A percentile compares a stretch with the other conserved stretches of the same genome.
Conservation (phyloP, 2,329 filamentous ascomycete species). For the Zymoseptoria pseudotritici region DNA sequence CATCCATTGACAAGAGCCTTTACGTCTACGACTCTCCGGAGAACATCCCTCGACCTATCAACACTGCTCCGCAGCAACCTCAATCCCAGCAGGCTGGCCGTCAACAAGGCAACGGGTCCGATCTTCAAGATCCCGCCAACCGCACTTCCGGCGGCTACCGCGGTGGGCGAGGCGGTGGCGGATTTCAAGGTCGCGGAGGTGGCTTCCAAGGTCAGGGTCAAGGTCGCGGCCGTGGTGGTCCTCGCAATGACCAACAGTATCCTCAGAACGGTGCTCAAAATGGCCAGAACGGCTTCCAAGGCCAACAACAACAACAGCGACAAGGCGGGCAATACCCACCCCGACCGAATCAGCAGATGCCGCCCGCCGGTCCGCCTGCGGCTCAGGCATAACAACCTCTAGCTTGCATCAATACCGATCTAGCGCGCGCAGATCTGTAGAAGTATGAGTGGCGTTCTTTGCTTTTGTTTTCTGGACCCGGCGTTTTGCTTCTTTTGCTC, state of each 20-base stretch:
- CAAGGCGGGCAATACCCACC: slow-evolving; percentile 25
- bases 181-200: slow-evolving; percentile 24
- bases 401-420: slow-evolving; percentile 9
- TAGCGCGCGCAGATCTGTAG: slow-evolving; percentile 16
- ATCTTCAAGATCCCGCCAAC: slow-evolving; percentile 29
- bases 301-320: slow-evolving; percentile 21
- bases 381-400: slow-evolving; percentile 23
- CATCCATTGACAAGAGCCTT: slow-evolving; percentile 90
- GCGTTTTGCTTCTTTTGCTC: slow-evolving; percentile 2
- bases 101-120: slow-evolving; percentile 29
- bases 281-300: slow-evolving; percentile 20
- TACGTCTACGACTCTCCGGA: slow-evolving; percentile 98
- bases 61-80: slow-evolving; percentile 40
- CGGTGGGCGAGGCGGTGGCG: slow-evolving; percentile 27
- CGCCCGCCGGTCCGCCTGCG: slow-evolving; percentile 22
- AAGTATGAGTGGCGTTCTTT: slow-evolving; percentile 17
- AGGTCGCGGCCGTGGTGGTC: slow-evolving; percentile 20
- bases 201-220: slow-evolving; percentile 26
- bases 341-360: slow-evolving; percentile 23
- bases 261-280: slow-evolving; percentile 11
- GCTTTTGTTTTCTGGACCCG: slow-evolving; percentile 3
- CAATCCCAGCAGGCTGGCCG: slow-evolving; percentile 21
- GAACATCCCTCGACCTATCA: slow-evolving; percentile 78
- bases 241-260: slow-evolving; percentile 19
- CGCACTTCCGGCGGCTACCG: slow-evolving; percentile 25